Conservation (phyloP, 1,284 basidiomycete species). For the Moesziomyces antarcticus region DNA sequence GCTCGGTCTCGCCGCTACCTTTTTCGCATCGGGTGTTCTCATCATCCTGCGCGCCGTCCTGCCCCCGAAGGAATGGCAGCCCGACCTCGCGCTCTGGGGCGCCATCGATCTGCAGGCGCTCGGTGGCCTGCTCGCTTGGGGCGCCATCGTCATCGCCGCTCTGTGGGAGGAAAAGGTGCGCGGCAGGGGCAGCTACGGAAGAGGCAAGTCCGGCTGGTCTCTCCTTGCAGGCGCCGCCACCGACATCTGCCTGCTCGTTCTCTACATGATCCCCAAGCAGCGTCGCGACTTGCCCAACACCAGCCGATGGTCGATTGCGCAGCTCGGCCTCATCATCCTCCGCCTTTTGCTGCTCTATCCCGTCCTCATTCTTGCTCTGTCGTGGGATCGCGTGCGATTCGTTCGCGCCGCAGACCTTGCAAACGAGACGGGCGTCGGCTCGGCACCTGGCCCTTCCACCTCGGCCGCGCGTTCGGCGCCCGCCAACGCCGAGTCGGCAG, state of each 20-base stretch:
- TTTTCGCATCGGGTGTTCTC: slow-evolving; percentile 54
- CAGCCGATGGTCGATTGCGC: slow-evolving; percentile 51
- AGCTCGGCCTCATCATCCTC: slow-evolving; percentile 53
- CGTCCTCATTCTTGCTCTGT: slow-evolving; percentile 48
- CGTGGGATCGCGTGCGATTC: slow-evolving; percentile 50
- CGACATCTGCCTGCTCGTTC: slow-evolving; percentile 47
- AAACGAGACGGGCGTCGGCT: slow-evolving; percentile 10
- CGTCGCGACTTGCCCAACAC: slow-evolving; percentile 24
- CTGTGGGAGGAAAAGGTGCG: slow-evolving; percentile 55
- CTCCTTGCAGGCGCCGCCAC: slow-evolving; percentile 20
- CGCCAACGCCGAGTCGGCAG: slow-evolving; percentile 19
- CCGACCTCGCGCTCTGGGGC: slow-evolving; percentile 49
- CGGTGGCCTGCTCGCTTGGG: slow-evolving; percentile 58
- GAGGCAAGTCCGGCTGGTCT: slow-evolving; percentile 51
- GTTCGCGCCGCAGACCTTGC: slow-evolving; percentile 49
- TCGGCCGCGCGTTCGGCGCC: slow-evolving; percentile 27
- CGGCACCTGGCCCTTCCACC: slow-evolving; percentile 12
- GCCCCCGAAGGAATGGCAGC: slow-evolving; percentile 58
- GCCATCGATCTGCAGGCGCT: slow-evolving; percentile 57
- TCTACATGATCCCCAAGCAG: slow-evolving; percentile 43
- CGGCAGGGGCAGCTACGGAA: slow-evolving; percentile 52
- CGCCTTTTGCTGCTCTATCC: slow-evolving; percentile 57
- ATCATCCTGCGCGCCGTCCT: slow-evolving; percentile 62
- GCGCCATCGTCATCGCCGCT: slow-evolving; percentile 46
- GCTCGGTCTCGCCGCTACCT: slow-evolving; percentile 51